These are phyloP conservation scores for Tilletia caries DNA, from an alignment of 1,284 basidiomycete genomes.

Conservation along the genomic window DNA sequence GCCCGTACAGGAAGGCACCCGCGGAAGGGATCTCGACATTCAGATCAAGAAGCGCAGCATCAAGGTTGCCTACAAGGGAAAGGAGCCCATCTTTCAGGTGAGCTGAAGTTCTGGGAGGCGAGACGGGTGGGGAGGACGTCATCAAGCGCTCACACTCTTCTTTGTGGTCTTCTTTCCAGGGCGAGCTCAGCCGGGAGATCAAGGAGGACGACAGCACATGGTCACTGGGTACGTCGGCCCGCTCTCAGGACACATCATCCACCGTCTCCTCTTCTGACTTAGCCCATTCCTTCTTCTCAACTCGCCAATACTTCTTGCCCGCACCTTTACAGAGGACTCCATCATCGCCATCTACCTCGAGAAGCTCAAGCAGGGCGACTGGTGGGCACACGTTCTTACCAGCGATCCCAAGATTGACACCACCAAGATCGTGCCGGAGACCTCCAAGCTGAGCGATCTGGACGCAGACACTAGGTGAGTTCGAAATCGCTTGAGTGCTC, in stretches of 20 bases:
- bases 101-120: background rate
- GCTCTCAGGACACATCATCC: background rate
- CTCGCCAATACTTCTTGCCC: background rate
- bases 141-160: background rate
- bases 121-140: background rate
- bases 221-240: conserved; percentile 69
- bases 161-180: conserved; percentile 59
- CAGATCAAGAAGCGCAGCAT: conserved; percentile 77
- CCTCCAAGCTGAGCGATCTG: conserved; percentile 91
- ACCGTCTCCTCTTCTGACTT: background rate
- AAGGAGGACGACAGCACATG: conserved; percentile 95
- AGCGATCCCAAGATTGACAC: conserved; percentile 97
- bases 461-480: conserved; percentile 81
- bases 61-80: conserved; percentile 77
- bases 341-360: conserved; percentile 75
- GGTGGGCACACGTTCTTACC: conserved; percentile 96
- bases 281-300: background rate
- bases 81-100: conserved; percentile 65
- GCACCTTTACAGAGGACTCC: conserved; percentile 67
- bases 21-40: conserved; percentile 72
- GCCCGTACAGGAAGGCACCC: conserved; percentile 80
- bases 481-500: too few relatives aligned
- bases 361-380: conserved; percentile 79
- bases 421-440: conserved; percentile 89
- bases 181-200: conserved; percentile 89